Conservation (phyloP, 2,329 filamentous ascomycete genomes). For the Chlorencoelia australis region DNA sequence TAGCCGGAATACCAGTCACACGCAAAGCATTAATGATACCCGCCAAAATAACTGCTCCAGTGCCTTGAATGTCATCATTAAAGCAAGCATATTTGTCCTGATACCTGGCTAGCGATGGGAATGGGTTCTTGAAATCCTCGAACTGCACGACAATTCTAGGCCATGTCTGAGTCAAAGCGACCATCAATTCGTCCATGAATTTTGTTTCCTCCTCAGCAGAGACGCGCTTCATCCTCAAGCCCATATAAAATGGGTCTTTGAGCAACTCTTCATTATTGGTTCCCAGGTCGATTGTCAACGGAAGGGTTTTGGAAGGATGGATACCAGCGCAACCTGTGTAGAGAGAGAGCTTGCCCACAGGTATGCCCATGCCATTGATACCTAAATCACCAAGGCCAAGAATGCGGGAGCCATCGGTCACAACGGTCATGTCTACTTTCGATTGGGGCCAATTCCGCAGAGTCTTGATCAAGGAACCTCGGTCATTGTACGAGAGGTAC, state of each 20-base stretch:
- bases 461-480: conserved; percentile 53
- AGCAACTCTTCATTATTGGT: conserved; percentile 70
- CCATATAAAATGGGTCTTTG: conserved; percentile 69
- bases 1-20: conserved; percentile 53
- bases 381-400: conserved; percentile 74
- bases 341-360: conserved; percentile 69
- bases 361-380: conserved; percentile 74
- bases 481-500: conserved; percentile 61
- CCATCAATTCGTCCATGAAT: conserved; percentile 67
- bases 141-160: conserved; percentile 53
- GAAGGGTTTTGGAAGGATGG: conserved; percentile 67
- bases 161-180: conserved; percentile 55
- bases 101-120: conserved; percentile 57
- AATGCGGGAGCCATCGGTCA: conserved; percentile 55
- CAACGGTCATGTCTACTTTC: conserved; percentile 49
- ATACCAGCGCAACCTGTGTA: conserved; percentile 82
- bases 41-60: conserved; percentile 75
- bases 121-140: conserved; percentile 60
- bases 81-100: conserved; percentile 70
- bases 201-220: conserved; percentile 63
- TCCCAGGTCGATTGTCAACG: conserved; percentile 75
- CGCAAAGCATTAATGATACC: conserved; percentile 68
- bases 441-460: conserved; percentile 61
- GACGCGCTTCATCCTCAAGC: conserved; percentile 54
- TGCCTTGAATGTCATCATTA: conserved; percentile 86